A percentile compares a stretch with the other conserved stretches of the same genome.
Conservation (phyloP, 768 basidiomycete species). For the Phaffia australis region DNA sequence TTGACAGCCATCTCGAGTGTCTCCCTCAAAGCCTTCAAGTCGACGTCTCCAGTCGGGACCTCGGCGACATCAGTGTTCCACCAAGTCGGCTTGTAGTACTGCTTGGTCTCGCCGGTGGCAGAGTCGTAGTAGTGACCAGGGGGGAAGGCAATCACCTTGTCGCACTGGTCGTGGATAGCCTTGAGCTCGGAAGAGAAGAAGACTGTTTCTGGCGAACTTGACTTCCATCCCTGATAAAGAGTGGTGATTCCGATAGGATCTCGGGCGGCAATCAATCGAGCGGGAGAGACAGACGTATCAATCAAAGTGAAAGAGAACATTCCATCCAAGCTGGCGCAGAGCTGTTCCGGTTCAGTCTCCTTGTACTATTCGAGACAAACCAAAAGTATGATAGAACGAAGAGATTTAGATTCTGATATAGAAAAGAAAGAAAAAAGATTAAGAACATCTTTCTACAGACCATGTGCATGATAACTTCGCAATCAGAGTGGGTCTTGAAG, state of each 20-base stretch:
- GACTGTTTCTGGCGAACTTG: conserved; percentile 63
- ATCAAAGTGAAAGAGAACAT: conserved; percentile 98
- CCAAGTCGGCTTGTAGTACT: conserved; percentile 85
- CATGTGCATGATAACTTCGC: conserved; percentile 89
- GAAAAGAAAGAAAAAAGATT: not conserved
- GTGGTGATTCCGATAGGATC: conserved; percentile 98
- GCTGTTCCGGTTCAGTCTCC: conserved; percentile 48
- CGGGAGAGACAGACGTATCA: conserved; percentile 80
- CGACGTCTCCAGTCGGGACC: conserved; percentile 52
- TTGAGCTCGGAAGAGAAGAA: conserved; percentile 97
- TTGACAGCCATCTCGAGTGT: conserved; percentile 81
- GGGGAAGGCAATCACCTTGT: conserved; percentile 88
- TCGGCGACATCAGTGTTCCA: conserved; percentile 61
- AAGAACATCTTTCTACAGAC: conserved; percentile 42
- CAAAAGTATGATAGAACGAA: not conserved
- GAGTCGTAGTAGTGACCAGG: conserved; percentile 96
- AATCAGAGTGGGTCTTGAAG: conserved; percentile 97
- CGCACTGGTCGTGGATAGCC: conserved; percentile 78
- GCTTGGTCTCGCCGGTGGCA: conserved; percentile 57
- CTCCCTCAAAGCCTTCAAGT: conserved; percentile 63
- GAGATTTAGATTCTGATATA: no score
- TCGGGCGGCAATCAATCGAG: conserved; percentile 86
- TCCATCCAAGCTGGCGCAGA: conserved; percentile 78
- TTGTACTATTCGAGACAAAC: conserved; percentile 53
- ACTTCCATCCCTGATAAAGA: conserved; percentile 93